Percentiles rank a stretch among this genome's conserved stretches.
phyloP scores from a whole-genome alignment of 495 filamentous ascomycete species.

The Letharia columbiana region DNA sequence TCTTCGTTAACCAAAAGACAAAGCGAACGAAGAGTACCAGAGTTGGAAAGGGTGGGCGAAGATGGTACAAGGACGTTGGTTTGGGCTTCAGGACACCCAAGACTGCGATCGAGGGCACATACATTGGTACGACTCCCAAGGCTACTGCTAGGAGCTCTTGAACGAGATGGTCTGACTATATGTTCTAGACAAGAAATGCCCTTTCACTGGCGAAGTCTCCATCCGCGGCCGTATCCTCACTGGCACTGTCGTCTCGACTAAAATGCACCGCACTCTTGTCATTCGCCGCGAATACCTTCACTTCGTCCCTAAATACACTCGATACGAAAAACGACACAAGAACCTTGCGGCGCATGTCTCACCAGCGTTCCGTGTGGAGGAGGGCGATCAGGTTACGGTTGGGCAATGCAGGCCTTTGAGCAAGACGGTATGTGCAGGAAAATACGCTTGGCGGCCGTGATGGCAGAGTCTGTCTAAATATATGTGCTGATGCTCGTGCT shows the following conservation, averaged over 20 bases:
- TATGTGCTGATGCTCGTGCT: neutral
- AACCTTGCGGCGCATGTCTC: constrained; percentile 98
- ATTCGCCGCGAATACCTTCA: constrained; percentile 99
- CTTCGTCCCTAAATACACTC: constrained; percentile 96
- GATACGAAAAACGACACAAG: constrained; percentile 99
- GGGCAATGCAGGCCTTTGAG: constrained; percentile 96
- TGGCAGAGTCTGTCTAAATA: neutral
- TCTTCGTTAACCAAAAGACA: constrained; percentile 90
- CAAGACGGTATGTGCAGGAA: constrained; percentile 78
- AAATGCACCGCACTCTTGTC: constrained; percentile 98
- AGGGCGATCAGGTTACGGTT: constrained; percentile 97
- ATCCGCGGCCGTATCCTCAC: constrained; percentile 99
- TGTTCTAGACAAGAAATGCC: constrained; percentile 96
- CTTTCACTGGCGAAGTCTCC: constrained; percentile 94
- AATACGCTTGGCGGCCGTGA: neutral
- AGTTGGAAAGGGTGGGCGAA: constrained; percentile 73
- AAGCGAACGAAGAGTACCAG: constrained; percentile 77
- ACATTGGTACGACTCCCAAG: constrained; percentile 71
- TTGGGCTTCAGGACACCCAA: constrained; percentile 97
- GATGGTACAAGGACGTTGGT: constrained; percentile 99
- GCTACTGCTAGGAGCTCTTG: too few species aligned
- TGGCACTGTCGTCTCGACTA: constrained; percentile 96
- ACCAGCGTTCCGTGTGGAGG: constrained; percentile 98
- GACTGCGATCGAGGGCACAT: constrained; percentile 93
- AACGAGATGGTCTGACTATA: neutral